phyloP scores from a whole-genome alignment of 345 rosid species.

The Microcos paniculata region DNA sequence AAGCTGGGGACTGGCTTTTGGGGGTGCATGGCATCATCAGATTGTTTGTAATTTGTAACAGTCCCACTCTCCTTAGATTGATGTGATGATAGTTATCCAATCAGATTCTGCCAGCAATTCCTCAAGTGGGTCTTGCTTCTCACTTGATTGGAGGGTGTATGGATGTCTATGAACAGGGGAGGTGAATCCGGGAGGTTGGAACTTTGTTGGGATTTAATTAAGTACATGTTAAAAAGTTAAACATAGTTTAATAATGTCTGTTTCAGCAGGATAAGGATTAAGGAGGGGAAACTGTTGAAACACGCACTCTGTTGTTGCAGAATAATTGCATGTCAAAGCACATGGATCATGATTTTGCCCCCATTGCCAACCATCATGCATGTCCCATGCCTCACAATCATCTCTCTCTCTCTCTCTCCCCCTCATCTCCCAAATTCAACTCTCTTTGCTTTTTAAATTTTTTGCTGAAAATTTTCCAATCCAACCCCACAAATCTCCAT shows the following conservation, averaged over 20 bases:
- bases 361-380: conserved; percentile 26
- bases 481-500: conserved; percentile 13
- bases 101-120: neutral
- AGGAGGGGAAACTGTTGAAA: conserved; percentile 10
- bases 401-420: conserved; percentile 2
- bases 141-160: neutral
- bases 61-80: neutral
- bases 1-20: neutral
- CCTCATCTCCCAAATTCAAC: neutral
- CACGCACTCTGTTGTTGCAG: conserved; percentile 1
- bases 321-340: conserved; percentile 2
- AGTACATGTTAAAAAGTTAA: neutral
- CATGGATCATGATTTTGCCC: conserved; percentile 24
- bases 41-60: neutral
- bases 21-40: neutral
- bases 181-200: neutral
- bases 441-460: neutral
- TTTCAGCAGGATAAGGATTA: neutral
- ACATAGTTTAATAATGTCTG: neutral
- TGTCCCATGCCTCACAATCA: conserved; percentile 25
- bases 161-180: neutral
- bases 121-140: neutral
- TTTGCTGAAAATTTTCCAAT: neutral
- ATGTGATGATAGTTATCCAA: neutral
- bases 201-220: neutral